phyloP scores from a whole-genome alignment of 768 basidiomycete genomes.

The Rhodotorula sphaerocarpa region DNA sequence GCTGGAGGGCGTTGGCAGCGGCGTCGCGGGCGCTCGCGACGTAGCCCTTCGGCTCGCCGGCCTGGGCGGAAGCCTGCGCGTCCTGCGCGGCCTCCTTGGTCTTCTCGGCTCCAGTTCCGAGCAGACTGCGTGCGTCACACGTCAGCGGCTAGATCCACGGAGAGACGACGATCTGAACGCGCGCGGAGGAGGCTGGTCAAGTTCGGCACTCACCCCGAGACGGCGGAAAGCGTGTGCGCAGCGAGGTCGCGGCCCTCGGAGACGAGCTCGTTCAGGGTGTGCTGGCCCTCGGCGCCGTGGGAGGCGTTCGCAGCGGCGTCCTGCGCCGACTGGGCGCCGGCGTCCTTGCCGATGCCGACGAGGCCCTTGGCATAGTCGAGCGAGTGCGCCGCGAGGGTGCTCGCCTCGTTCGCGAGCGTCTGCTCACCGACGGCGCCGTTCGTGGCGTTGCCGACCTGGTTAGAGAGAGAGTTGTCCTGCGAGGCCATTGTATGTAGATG shows the following conservation, averaged over 20 bases:
- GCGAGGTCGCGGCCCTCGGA: slow-evolving; percentile 19
- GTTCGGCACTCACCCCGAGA: slow-evolving; percentile 8
- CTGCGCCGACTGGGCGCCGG: slow-evolving; percentile 5
- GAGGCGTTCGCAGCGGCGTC: background rate
- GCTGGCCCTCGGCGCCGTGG: slow-evolving; percentile 4
- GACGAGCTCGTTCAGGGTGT: slow-evolving; percentile 24
- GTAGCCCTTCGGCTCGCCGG: slow-evolving; percentile 20
- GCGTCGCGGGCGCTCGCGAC: slow-evolving; percentile 24
- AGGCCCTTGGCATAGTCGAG: slow-evolving; percentile 29
- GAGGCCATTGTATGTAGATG: too few species aligned
- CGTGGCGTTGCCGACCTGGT: slow-evolving; percentile 12
- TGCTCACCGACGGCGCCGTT: slow-evolving; percentile 17
- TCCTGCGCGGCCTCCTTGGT: slow-evolving; percentile 24
- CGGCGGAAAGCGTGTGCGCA: slow-evolving; percentile 13
- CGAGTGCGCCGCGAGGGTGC: slow-evolving; percentile 1
- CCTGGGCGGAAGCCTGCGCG: slow-evolving; percentile 18
- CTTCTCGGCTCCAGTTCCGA: slow-evolving; percentile 19
- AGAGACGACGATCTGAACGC: background rate
- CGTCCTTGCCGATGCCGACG: slow-evolving; percentile 15
- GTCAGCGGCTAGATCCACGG: background rate
- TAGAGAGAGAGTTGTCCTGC: slow-evolving; percentile 5
- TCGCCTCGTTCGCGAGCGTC: slow-evolving; percentile 13
- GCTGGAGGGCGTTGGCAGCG: slow-evolving; percentile 9
- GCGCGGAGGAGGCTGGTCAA: background rate
- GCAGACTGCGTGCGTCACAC: background rate